Evolutionary conservation across 2,329 filamentous ascomycete species (phyloP).

Genomic region (Aspergillus ochraceoroseus): DNA sequence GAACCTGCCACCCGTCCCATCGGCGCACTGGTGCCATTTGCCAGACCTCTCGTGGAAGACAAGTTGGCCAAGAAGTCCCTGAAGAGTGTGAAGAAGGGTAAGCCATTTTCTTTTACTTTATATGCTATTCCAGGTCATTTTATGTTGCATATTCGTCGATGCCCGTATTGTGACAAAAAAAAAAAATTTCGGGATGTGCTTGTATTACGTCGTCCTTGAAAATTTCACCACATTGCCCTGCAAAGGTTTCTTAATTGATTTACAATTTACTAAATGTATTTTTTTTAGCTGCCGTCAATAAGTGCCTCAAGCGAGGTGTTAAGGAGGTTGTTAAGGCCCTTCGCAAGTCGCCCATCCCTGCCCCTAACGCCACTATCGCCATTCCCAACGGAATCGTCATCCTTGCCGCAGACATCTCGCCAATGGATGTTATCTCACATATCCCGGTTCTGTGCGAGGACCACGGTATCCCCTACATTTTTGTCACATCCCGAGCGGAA

Average conservation of each 20-base stretch:
- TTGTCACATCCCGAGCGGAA: conserved; percentile 86
- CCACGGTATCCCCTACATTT: conserved; percentile 95
- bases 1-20: conserved; percentile 34
- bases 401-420: conserved; percentile 94
- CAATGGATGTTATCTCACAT: conserved; percentile 97
- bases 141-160: background rate
- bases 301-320: conserved; percentile 93
- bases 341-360: conserved; percentile 75
- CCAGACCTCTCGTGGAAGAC: conserved; percentile 48
- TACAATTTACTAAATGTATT: conserved; percentile 19
- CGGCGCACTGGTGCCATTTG: conserved; percentile 49
- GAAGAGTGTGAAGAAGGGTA: conserved; percentile 51
- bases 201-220: no score
- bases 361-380: conserved; percentile 57
- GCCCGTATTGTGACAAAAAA: background rate
- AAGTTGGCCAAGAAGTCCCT: conserved; percentile 50
- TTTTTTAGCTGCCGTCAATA: conserved; percentile 77
- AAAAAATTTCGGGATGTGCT: background rate
- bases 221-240: background rate
- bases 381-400: conserved; percentile 72
- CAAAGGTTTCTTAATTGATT: background rate
- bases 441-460: conserved; percentile 97
- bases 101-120: conserved; percentile 10
- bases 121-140: background rate
- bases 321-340: conserved; percentile 99